Conservation (phyloP, 805 yeast species). For the Grigorovia jiainica region DNA sequence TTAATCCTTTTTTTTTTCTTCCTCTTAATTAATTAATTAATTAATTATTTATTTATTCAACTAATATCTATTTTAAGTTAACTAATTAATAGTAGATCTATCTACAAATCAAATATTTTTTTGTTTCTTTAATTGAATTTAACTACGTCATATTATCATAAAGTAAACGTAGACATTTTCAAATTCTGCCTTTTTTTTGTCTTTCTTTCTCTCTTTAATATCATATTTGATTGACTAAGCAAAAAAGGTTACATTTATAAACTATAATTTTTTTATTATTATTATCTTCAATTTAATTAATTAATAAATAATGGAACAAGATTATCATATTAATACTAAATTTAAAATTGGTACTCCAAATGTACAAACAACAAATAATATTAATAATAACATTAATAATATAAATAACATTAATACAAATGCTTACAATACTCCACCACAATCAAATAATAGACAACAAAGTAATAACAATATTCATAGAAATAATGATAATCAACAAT, state of each 20-base stretch:
- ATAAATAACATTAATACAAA: not conserved
- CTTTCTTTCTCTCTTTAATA: not conserved
- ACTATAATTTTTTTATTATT: not conserved
- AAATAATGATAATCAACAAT: not conserved
- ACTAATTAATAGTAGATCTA: too few relatives aligned
- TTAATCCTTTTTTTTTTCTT: too few relatives aligned
- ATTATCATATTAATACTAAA: constrained; percentile 23
- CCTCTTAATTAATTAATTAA: too few relatives aligned
- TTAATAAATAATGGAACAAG: constrained; percentile 3
- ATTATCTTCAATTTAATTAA: not conserved
- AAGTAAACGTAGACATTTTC: too few relatives aligned
- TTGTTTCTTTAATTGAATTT: too few relatives aligned
- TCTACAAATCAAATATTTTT: too few relatives aligned
- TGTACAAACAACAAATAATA: constrained; percentile 8
- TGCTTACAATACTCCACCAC: not conserved
- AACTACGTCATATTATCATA: too few relatives aligned
- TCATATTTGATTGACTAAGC: not conserved
- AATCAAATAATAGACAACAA: not conserved
- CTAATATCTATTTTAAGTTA: too few relatives aligned
- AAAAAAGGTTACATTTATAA: too few relatives aligned
- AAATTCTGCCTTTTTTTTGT: not conserved
- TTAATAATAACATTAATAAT: not conserved
- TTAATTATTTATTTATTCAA: too few relatives aligned
- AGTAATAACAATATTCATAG: not conserved
- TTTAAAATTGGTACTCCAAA: constrained; percentile 20